Conservation (phyloP, 495 filamentous ascomycete genomes). For the Aspergillus funiculosus region DNA sequence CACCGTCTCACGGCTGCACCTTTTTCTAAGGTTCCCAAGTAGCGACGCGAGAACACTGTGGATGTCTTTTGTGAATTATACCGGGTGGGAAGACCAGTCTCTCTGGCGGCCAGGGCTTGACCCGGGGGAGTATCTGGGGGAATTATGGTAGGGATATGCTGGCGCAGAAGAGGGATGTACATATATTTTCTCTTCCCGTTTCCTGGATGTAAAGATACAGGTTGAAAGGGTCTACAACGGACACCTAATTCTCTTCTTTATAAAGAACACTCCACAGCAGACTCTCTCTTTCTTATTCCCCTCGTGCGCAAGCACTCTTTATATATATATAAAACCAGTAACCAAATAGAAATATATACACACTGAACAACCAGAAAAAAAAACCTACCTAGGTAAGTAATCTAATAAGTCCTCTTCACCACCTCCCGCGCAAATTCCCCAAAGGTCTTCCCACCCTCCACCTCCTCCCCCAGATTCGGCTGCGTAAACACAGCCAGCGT, state of each 20-base stretch:
- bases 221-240: neutral
- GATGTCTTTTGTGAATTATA: neutral
- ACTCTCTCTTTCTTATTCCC: no score
- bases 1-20: no score
- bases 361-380: neutral
- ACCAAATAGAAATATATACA: neutral
- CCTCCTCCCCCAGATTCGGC: slow-evolving; percentile 83
- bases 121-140: neutral
- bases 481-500: slow-evolving; percentile 97
- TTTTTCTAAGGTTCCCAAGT: no score
- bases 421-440: slow-evolving; percentile 83
- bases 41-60: neutral
- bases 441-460: slow-evolving; percentile 69
- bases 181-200: slow-evolving; percentile 1
- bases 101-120: neutral
- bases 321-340: no score
- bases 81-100: neutral
- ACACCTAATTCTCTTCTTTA: neutral
- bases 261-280: no score
- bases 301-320: no score
- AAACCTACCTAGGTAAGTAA: neutral
- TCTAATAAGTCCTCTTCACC: slow-evolving; percentile 67
- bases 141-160: neutral
- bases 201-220: neutral
- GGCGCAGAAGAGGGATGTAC: neutral